phyloP scores from a whole-genome alignment of 441 rosid species.

The Populus hybrid region DNA sequence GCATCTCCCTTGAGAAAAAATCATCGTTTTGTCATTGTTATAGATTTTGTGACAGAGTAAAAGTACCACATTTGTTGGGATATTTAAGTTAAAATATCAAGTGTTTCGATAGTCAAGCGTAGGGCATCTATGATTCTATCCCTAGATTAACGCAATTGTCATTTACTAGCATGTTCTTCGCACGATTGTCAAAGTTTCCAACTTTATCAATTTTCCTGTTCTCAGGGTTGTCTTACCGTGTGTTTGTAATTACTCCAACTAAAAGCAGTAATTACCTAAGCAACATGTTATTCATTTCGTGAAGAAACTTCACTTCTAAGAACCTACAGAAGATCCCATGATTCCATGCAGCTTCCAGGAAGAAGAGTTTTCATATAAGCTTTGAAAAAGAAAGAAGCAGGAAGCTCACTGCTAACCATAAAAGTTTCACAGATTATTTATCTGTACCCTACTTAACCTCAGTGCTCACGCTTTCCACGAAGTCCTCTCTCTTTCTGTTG shows the following conservation, averaged over 20 bases:
- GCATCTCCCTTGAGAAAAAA: not conserved
- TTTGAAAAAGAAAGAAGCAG: constrained; percentile 21
- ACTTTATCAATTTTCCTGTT: not conserved
- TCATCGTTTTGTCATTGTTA: not conserved
- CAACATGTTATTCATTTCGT: too few relatives aligned
- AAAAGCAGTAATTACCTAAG: too few relatives aligned
- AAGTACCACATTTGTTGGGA: too few relatives aligned
- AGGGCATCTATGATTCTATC: not conserved
- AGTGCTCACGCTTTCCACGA: constrained; percentile 38
- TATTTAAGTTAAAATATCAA: not conserved
- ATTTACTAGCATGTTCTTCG: not conserved
- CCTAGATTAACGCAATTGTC: not conserved
- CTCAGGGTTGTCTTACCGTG: not conserved
- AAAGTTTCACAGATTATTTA: not conserved
- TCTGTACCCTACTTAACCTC: constrained; percentile 13
- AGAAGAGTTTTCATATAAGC: constrained; percentile 27
- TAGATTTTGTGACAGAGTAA: too few relatives aligned
- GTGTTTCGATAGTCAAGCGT: not conserved
- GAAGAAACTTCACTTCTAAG: not conserved
- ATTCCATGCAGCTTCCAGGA: constrained; percentile 48
- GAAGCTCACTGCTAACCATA: constrained; percentile 28
- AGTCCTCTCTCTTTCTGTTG: constrained; percentile 19
- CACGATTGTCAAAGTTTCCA: not conserved
- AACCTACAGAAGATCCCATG: not conserved
- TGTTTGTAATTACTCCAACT: not conserved